Base-by-base conservation (phyloP, 2,329 filamentous ascomycete species). In the Clarireedia homoeocarpa region DNA sequence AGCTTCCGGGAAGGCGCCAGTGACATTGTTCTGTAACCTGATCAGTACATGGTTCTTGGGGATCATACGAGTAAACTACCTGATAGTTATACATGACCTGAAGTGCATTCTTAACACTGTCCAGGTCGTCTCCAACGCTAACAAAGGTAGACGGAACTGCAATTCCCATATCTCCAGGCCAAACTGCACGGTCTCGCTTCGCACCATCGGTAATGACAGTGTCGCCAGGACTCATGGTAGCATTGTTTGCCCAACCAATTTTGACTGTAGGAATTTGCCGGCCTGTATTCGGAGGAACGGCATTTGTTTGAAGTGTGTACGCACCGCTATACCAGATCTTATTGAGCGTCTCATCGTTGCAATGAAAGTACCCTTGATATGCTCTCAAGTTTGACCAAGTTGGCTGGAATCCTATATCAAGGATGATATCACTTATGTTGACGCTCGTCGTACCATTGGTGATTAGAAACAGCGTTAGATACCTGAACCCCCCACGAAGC, bases 131-230 rank as follows among this genome's bases (percentile, higher is more conserved):
- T 23, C 76, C 75, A 0, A 79, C 81, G 6, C 76, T 79, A 2
- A 81, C 75, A n/a, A 78, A 75, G 6, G 80, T 73, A 7, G 71
- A 73, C 3, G 80, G 79, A 0, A 80, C 72, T 4, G 79, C 77
- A 58, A 82, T 79, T 2, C 58, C 60, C 76, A 83, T 81, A 62
- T 85, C 82, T 2, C 82, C 81, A 14, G 81, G 77, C 80, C 81
- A 85, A 1, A 84, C 77, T 30, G 81, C 70, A 5, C 79, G 73
- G 62, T 84, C 81, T 49, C 81, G 73, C 63, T 84, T 84, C 0
- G 80, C 78, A 15, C 81, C 81, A 66, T 84, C 81, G 0, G 66
- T 65, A 54, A 67, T 69, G 2, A 65, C 61, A 26, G 62, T 65
- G 47, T 61, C 58, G 3, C 64, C 64, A 71, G 73, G 61, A 6